phyloP scores from a whole-genome alignment of 768 basidiomycete genomes.

The Leccinum sublutescens region DNA sequence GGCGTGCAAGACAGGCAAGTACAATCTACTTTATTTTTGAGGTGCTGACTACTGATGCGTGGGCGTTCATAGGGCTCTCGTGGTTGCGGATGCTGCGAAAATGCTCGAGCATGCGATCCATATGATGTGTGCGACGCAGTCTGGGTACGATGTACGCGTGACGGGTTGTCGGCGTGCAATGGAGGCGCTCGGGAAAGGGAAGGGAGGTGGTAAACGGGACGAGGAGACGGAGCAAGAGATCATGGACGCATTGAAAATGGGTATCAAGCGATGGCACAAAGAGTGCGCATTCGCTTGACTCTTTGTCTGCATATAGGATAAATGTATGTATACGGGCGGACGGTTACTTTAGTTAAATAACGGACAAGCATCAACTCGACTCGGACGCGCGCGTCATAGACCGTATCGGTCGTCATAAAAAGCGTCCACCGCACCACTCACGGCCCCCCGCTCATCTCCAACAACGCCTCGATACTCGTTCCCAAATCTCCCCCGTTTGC shows the following conservation, averaged over 20 bases:
- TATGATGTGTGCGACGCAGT: conserved; percentile 47
- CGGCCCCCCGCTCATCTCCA: conserved; percentile 61
- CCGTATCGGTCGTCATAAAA: not conserved
- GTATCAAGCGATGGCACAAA: conserved; percentile 8
- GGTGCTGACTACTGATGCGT: not conserved
- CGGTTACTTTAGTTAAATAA: not conserved
- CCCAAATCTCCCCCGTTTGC: conserved; percentile 88
- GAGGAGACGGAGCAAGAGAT: conserved; percentile 11
- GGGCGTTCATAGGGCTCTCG: conserved; percentile 34
- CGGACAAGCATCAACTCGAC: not conserved
- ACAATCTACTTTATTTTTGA: not conserved
- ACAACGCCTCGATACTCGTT: conserved; percentile 79
- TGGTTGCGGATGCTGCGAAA: conserved; percentile 43
- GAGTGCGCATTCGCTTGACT: not conserved
- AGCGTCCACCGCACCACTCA: conserved; percentile 1
- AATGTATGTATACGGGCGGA: not conserved
- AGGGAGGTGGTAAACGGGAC: not conserved
- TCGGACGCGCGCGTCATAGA: not conserved
- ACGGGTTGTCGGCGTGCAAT: conserved; percentile 35
- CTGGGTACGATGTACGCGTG: conserved; percentile 47
- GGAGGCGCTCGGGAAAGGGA: conserved; percentile 21
- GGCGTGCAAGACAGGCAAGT: conserved; percentile 26
- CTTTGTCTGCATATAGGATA: not conserved
- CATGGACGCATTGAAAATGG: conserved; percentile 6
- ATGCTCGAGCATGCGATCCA: conserved; percentile 48